A percentile compares a stretch with the other conserved stretches of the same genome.
These are phyloP conservation scores for Blastobotrys chiropterorum DNA, from an alignment of 805 yeast genomes.

Conservation along the genomic window DNA sequence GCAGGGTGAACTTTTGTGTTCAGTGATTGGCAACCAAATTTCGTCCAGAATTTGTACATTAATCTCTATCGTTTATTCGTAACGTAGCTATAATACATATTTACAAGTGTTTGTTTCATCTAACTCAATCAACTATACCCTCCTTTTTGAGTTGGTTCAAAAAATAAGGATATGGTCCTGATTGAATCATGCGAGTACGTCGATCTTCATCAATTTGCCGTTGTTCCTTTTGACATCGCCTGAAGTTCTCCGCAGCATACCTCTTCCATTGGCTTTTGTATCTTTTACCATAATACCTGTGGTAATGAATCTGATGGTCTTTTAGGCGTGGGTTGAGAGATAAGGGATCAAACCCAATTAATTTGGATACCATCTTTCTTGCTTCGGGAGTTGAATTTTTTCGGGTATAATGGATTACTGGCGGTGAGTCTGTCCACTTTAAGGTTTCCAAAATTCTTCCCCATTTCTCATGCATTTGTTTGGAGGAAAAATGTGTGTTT, in stretches of 20 bases:
- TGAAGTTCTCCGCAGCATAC: background rate
- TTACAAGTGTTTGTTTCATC: background rate
- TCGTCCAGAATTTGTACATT: background rate
- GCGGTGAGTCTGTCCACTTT: background rate
- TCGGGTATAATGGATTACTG: background rate
- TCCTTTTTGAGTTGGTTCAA: background rate
- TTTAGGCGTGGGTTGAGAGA: background rate
- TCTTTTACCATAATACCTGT: background rate
- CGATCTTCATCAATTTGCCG: background rate
- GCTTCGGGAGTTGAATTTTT: background rate
- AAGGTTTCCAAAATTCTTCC: background rate
- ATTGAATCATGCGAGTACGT: background rate
- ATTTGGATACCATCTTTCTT: background rate
- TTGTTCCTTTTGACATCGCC: background rate
- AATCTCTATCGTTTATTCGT: background rate
- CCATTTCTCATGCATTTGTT: background rate
- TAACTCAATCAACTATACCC: background rate
- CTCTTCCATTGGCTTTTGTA: background rate
- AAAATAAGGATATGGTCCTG: background rate
- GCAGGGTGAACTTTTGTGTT: too few species aligned
- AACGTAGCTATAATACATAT: background rate
- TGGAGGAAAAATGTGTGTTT: background rate
- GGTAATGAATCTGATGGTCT: background rate
- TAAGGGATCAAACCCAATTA: background rate
- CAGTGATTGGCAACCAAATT: too few species aligned